Evolutionary conservation across 2,329 filamentous ascomycete species (phyloP).

Genomic region (Aspergillus piperis): DNA sequence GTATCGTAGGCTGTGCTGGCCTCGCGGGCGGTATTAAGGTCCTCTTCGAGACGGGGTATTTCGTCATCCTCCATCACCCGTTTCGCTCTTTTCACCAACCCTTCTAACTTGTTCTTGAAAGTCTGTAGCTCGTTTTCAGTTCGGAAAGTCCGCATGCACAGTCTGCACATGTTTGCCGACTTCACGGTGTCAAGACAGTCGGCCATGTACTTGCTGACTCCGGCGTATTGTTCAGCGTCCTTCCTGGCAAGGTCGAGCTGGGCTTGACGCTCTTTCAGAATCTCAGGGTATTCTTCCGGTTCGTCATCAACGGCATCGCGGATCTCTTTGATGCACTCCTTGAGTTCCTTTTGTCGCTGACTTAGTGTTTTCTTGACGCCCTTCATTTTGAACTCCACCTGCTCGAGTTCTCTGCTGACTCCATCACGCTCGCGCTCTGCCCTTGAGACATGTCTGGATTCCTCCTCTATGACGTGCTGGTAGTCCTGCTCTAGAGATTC

Average conservation of each 20-base stretch:
- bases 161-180: slow-evolving; percentile 70
- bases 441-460: slow-evolving; percentile 60
- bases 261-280: slow-evolving; percentile 54
- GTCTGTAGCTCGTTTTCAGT: slow-evolving; percentile 60
- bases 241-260: slow-evolving; percentile 57
- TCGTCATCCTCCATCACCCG: slow-evolving; percentile 63
- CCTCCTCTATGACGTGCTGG: slow-evolving; percentile 62
- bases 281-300: slow-evolving; percentile 53
- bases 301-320: slow-evolving; percentile 59
- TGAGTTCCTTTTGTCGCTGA: slow-evolving; percentile 64
- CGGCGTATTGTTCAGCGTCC: slow-evolving; percentile 67
- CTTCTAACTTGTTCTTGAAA: slow-evolving; percentile 66
- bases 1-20: slow-evolving; percentile 71
- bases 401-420: slow-evolving; percentile 70
- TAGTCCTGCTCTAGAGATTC: slow-evolving; percentile 71
- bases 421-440: slow-evolving; percentile 71
- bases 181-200: slow-evolving; percentile 67
- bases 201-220: slow-evolving; percentile 70
- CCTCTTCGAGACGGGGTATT: slow-evolving; percentile 62
- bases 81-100: slow-evolving; percentile 51
- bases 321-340: slow-evolving; percentile 63
- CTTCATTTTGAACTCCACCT: slow-evolving; percentile 72
- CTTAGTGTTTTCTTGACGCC: slow-evolving; percentile 64
- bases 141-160: slow-evolving; percentile 72
- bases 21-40: slow-evolving; percentile 63